Evolutionary conservation across 1,284 basidiomycete genomes (phyloP).

Genomic region (Leccinum ponderosum): DNA sequence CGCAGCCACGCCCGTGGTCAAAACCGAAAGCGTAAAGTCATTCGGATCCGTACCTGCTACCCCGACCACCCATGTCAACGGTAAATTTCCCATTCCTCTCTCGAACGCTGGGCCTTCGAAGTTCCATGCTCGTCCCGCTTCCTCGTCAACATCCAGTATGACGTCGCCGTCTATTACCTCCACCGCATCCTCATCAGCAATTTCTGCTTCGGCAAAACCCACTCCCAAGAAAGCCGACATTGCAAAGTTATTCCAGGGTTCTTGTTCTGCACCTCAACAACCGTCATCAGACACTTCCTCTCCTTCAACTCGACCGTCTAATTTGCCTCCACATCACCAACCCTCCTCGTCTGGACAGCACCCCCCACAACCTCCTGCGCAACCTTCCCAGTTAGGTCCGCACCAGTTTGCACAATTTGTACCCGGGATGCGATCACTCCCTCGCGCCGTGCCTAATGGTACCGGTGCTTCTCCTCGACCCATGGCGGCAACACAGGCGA

Average conservation of each 20-base stretch:
- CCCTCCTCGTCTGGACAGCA: constrained; percentile 37
- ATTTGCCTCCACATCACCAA: constrained; percentile 45
- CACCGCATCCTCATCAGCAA: constrained; percentile 7
- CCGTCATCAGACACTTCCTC: constrained; percentile 38
- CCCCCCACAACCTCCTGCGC: constrained; percentile 40
- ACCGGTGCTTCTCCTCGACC: constrained; percentile 56
- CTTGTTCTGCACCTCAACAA: constrained; percentile 32
- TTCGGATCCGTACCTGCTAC: constrained; percentile 67
- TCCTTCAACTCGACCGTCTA: constrained; percentile 44
- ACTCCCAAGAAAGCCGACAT: constrained; percentile 54
- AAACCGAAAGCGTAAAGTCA: constrained; percentile 72
- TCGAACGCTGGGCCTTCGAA: too few species aligned
- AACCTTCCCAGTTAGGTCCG: constrained; percentile 45
- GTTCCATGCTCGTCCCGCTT: too few species aligned
- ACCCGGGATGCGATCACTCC: constrained; percentile 43
- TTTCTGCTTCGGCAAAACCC: constrained; percentile 39
- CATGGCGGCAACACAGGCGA: constrained; percentile 34
- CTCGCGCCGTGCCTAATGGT: constrained; percentile 64
- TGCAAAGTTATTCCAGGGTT: constrained; percentile 65
- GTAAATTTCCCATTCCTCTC: too few species aligned
- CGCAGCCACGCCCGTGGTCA: constrained; percentile 60
- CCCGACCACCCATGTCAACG: constrained; percentile 14
- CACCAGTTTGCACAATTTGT: constrained; percentile 49
- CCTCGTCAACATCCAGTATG: too few species aligned
- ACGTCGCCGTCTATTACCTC: too few species aligned